Percentiles rank a stretch among this genome's conserved stretches.
phyloP scores from a whole-genome alignment of 768 basidiomycete species.

The Tylopilus rubrobrunneus region DNA sequence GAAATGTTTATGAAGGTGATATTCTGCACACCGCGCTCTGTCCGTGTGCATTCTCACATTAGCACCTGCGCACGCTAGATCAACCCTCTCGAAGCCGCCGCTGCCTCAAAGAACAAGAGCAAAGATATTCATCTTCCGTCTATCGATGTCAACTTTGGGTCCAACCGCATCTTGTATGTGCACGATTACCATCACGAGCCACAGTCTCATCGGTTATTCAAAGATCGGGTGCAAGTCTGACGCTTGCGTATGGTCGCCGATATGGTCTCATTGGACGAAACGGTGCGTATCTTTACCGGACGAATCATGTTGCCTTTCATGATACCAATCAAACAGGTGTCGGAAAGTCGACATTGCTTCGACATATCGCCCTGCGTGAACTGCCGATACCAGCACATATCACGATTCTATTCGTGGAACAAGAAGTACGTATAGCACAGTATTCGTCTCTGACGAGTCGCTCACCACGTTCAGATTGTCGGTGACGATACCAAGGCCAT shows the following conservation, averaged over 20 bases:
- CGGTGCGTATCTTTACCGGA: constrained; percentile 36
- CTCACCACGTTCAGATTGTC: constrained; percentile 52
- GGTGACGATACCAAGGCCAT: constrained; percentile 93
- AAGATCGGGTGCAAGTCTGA: constrained; percentile 84
- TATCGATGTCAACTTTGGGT: constrained; percentile 96
- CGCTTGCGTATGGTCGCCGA: constrained; percentile 82
- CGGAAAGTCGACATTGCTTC: constrained; percentile 93
- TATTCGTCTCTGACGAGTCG: neutral
- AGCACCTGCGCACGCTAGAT: constrained; percentile 42
- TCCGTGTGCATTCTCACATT: neutral
- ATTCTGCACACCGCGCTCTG: neutral
- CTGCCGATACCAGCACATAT: constrained; percentile 93
- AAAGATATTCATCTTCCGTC: constrained; percentile 94
- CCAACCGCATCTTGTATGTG: constrained; percentile 83
- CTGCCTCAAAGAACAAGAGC: constrained; percentile 85
- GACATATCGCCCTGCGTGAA: constrained; percentile 93
- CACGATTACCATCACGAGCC: neutral
- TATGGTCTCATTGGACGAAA: constrained; percentile 92
- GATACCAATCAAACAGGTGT: constrained; percentile 49
- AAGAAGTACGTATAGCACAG: constrained; percentile 59
- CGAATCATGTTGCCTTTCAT: neutral
- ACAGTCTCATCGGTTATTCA: constrained; percentile 4
- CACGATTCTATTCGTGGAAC: constrained; percentile 96
- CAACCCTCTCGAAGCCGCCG: constrained; percentile 84
- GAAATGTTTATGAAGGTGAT: constrained; percentile 98